phyloP scores from a whole-genome alignment of 1,284 basidiomycete genomes.

The Melampsora larici-populina region DNA sequence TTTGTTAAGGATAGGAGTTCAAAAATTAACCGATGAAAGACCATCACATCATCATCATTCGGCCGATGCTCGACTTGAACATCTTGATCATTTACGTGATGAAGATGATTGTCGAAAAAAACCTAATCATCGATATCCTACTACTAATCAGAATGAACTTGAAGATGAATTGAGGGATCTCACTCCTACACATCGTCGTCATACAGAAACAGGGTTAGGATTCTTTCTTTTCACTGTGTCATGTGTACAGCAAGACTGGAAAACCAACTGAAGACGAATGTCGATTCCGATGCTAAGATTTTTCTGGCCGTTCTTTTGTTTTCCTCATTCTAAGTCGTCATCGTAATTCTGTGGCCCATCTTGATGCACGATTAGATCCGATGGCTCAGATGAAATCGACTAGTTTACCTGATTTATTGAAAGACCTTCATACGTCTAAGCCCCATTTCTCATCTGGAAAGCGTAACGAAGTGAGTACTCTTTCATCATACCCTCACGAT shows the following conservation, averaged over 20 bases:
- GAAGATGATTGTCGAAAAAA: background rate
- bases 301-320: background rate
- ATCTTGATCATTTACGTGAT: background rate
- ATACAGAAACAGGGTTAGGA: slow-evolving; percentile 1
- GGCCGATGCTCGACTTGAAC: slow-evolving; percentile 24
- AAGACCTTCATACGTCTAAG: too few relatives aligned
- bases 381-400: too few relatives aligned
- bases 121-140: background rate
- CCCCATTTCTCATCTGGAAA: too few relatives aligned
- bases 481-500: too few relatives aligned
- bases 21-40: slow-evolving; percentile 15
- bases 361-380: too few relatives aligned
- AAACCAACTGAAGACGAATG: background rate
- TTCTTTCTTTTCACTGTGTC: background rate
- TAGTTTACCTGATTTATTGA: too few relatives aligned
- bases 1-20: slow-evolving; percentile 17
- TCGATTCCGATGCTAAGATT: background rate
- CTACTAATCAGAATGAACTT: background rate
- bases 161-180: background rate
- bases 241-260: background rate
- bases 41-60: slow-evolving; percentile 4
- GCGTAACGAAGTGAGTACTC: too few relatives aligned
- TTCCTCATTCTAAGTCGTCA: too few relatives aligned
- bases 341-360: too few relatives aligned
- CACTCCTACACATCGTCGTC: background rate